Evolutionary conservation across 2,329 filamentous ascomycete species (phyloP).

Genomic region (Curvularia sp.): DNA sequence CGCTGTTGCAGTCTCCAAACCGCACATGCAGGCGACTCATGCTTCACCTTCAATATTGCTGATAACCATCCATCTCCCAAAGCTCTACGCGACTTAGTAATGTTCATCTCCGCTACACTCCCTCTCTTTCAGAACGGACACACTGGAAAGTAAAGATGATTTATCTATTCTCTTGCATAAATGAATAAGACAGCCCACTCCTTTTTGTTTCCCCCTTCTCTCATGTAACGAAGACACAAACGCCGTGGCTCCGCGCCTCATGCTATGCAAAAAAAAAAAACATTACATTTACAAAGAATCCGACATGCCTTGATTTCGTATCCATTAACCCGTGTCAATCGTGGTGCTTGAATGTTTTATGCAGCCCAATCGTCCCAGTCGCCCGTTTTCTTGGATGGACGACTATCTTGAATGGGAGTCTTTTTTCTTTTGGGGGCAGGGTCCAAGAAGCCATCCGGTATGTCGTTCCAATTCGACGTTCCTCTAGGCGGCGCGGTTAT

Average conservation of each 20-base stretch:
- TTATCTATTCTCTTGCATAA: not conserved
- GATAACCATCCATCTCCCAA: too few species aligned
- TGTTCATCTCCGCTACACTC: too few species aligned
- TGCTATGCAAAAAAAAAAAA: conserved; percentile 19
- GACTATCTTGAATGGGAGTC: conserved; percentile 37
- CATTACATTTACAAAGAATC: conserved; percentile 20
- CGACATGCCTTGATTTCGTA: conserved; percentile 21
- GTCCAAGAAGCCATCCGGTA: conserved; percentile 55
- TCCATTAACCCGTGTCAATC: not conserved
- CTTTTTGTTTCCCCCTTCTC: not conserved
- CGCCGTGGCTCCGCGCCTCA: conserved; percentile 13
- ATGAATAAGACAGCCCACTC: not conserved
- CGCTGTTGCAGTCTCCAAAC: too few species aligned
- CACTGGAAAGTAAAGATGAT: too few species aligned
- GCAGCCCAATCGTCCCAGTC: conserved; percentile 45
- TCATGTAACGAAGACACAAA: conserved; percentile 2
- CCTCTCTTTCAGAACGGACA: too few species aligned
- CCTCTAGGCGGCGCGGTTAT: conserved; percentile 19
- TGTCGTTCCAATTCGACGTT: conserved; percentile 58
- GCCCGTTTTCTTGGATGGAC: conserved; percentile 32
- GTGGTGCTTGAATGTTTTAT: not conserved
- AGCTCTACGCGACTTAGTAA: too few species aligned
- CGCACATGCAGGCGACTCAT: too few species aligned
- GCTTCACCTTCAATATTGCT: too few species aligned
- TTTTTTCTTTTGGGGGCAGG: conserved; percentile 40